Evolutionary conservation across 495 filamentous ascomycete genomes (phyloP).

Genomic region (Cercophora sp.): DNA sequence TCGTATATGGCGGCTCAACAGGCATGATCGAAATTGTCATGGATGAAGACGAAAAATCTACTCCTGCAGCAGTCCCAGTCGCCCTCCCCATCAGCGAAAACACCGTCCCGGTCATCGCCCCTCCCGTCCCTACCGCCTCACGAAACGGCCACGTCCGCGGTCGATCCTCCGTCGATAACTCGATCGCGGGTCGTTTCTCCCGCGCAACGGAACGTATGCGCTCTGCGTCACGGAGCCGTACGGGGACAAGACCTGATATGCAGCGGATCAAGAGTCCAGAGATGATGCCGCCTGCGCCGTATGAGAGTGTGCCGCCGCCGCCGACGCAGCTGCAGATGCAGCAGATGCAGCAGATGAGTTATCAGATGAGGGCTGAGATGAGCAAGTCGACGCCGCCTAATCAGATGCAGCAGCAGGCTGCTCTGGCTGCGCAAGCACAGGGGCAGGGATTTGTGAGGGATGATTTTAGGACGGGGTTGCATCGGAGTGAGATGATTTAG

Average conservation of each 20-base stretch:
- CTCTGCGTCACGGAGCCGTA: constrained; percentile 54
- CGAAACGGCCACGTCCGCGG: constrained; percentile 61
- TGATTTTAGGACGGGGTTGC: background rate
- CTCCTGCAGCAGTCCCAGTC: constrained; percentile 19
- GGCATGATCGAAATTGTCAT: constrained; percentile 73
- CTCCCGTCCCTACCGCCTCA: constrained; percentile 29
- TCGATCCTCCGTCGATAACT: constrained; percentile 62
- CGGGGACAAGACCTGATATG: constrained; percentile 11
- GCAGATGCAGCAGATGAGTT: constrained; percentile 5
- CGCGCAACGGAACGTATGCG: constrained; percentile 66
- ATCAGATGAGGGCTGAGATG: constrained; percentile 1
- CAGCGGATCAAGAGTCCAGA: constrained; percentile 39
- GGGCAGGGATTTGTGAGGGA: no score
- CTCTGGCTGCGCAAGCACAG: background rate
- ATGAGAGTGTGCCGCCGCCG: constrained; percentile 51
- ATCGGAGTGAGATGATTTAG: background rate
- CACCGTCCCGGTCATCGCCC: constrained; percentile 32
- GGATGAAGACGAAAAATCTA: constrained; percentile 51
- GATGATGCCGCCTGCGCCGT: constrained; percentile 44
- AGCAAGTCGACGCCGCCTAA: background rate
- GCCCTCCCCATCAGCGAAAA: constrained; percentile 18
- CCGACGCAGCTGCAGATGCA: constrained; percentile 21
- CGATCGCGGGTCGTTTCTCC: constrained; percentile 51
- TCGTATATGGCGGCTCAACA: constrained; percentile 45
- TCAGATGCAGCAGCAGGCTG: background rate